Evolutionary conservation across 1,284 basidiomycete genomes (phyloP), one percentile per base, ranked within the genome.

Genomic region (Retiboletus flavoniger): DNA sequence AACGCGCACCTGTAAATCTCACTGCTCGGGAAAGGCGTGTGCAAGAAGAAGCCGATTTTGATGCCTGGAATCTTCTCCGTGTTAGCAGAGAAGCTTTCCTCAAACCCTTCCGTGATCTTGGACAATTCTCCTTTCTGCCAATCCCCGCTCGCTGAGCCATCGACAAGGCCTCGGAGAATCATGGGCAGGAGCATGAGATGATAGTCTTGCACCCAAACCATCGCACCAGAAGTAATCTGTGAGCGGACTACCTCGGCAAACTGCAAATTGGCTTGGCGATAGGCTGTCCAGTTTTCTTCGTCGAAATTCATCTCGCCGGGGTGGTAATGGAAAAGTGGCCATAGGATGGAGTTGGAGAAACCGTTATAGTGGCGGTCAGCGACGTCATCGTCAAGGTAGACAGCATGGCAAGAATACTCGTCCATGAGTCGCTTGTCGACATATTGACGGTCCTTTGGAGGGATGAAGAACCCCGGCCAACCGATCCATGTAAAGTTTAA

Each of bases 231-330:
- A 6, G 79, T 81, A 54, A 95, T 79, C 65, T 94, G 89, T 54
- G 80, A 78, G 55, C 84, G 78, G 53, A 99, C 91, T 17, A 81
- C 89, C 69, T 98, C 90, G 1, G 97, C 96, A 68, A 99, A 99
- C 57, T 85, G 82, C 75, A 95, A 79, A 72, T 99, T 99, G 44
- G 97, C 97, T 72, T 98, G 94, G 34, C 96, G 87, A 74, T 99
- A 99, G 1, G 95, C 96, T 47, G 90, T 83, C 96, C 96, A 99
- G 73, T 98, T 93, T 67, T 91, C 91, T 75, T 98, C 94, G 75
- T 98, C 96, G 70, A 99, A 99, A 75, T 95, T 97, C 95, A 99
- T 99, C 75, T 98, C 95, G 61, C 95, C 94, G 14, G 94, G 93
- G 72, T 98, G 95, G 74, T 98, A 99, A 73, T 99, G 96, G 81